Conservation (phyloP, 768 basidiomycete species). For the Suillus sp. region DNA sequence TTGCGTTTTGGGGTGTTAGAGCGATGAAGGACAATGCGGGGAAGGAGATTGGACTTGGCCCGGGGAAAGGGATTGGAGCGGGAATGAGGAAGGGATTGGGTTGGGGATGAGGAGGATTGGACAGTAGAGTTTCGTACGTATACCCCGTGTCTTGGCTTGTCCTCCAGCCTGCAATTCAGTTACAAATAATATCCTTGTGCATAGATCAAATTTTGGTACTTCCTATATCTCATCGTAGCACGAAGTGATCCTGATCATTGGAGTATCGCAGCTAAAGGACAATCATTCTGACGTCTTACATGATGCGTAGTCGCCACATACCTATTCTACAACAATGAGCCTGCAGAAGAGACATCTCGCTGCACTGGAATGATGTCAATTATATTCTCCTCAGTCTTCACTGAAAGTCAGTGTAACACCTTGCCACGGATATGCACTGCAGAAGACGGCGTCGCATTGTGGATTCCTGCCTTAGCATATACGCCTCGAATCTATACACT, state of each 20-base stretch:
- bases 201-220: constrained; percentile 1
- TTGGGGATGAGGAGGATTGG: background rate
- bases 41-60: constrained; percentile 37
- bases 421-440: background rate
- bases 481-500: background rate
- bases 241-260: background rate
- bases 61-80: constrained; percentile 25
- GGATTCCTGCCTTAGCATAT: background rate
- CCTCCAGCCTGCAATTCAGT: background rate
- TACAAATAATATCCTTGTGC: background rate
- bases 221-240: background rate
- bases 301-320: background rate
- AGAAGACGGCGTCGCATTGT: background rate
- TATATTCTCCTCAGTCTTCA: background rate
- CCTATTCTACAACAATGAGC: background rate
- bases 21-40: constrained; percentile 36
- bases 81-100: background rate
- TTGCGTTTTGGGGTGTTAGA: constrained; percentile 42
- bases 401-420: background rate
- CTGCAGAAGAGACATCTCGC: background rate
- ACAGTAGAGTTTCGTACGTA: constrained; percentile 1
- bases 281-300: background rate
- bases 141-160: background rate
- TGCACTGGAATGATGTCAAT: background rate
- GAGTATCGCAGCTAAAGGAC: background rate